A percentile compares a stretch with the other conserved stretches of the same genome.
Conservation (phyloP, 1,139 yeast genomes). For the Tardiomyces digboiensis region DNA sequence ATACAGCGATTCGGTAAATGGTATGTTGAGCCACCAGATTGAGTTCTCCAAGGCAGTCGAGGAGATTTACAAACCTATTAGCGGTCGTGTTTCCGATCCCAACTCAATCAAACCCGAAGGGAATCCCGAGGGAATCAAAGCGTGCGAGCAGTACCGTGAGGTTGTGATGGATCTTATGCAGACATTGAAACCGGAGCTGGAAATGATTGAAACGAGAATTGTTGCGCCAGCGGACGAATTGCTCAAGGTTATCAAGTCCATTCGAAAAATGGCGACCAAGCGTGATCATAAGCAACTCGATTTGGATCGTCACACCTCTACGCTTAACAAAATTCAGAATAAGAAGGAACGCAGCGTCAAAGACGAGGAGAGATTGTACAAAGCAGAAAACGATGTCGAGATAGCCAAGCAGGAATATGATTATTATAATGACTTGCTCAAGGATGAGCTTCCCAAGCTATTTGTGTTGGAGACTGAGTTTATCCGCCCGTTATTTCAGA, state of each 20-base stretch:
- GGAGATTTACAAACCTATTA: constrained; percentile 92
- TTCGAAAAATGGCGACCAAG: constrained; percentile 89
- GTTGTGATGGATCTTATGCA: constrained; percentile 81
- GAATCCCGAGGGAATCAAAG: constrained; percentile 92
- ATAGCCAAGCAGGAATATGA: constrained; percentile 94
- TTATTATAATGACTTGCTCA: constrained; percentile 90
- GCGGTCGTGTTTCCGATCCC: constrained; percentile 88
- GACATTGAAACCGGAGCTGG: constrained; percentile 85
- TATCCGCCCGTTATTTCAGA: constrained; percentile 86
- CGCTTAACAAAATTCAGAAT: constrained; percentile 60
- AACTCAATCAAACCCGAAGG: constrained; percentile 80
- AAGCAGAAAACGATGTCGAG: constrained; percentile 81
- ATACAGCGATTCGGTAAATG: constrained; percentile 84
- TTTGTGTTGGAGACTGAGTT: constrained; percentile 87
- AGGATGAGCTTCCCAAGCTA: constrained; percentile 77
- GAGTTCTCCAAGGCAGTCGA: constrained; percentile 92
- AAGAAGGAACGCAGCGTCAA: constrained; percentile 78
- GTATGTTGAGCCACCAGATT: constrained; percentile 87
- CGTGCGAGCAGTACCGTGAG: constrained; percentile 84
- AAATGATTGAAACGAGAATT: constrained; percentile 81
- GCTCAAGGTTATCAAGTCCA: constrained; percentile 66
- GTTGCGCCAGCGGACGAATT: constrained; percentile 91
- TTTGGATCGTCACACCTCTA: constrained; percentile 73
- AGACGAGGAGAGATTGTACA: constrained; percentile 86
- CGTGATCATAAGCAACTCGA: constrained; percentile 95